Base-by-base conservation (phyloP, 1,284 basidiomycete genomes). In the Sphagnurus paluster region DNA sequence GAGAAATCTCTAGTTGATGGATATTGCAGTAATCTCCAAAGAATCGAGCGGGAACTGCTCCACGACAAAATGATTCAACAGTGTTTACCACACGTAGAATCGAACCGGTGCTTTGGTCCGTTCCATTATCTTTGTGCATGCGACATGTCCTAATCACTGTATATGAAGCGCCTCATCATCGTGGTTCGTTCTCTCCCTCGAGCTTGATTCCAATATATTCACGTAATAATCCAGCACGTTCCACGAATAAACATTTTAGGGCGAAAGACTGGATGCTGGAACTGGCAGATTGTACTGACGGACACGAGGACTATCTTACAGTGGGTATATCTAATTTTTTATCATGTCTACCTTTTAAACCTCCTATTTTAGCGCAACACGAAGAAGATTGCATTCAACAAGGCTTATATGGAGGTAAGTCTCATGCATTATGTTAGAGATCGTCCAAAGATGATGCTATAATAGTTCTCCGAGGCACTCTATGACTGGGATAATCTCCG, bases 401-500 rank as follows among this genome's bases (percentile, higher is more conserved):
- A 11, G 4, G 48, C 55, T 35, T 68, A 61, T 54, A 67, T 66
- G 61, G 42, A 56, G 56, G 67, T 66, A 35, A 32, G 56, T 39
- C 4, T 8, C 19, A 39, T 19, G 17, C 23, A 39, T 21, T 28
- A 11, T 16, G 10, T 11, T 25, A 9, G 16, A 19, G 6, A 19
- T 20, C 35, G 28, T 30, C 46, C 29, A 36, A 36, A 10, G 10
- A 19, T 25, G 10, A 7, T 9, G 32, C 46, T 13, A n/a, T n/a
- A n/a, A n/a, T 44, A 77, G 73, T 56, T 70, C 20, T 71, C 67
- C 21, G 54, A 50, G 14, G 32, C 38, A 8, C 39, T 77, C 21
- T 33, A 58, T 24, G 25, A 46, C 4, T 76, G 75, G 75, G 67
- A 60, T 43, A 8, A 29, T 13, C 3, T 11, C 0, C 64, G 66